phyloP scores from a whole-genome alignment of 176 grass and related monocot genomes.

The Zoysia japonica region DNA sequence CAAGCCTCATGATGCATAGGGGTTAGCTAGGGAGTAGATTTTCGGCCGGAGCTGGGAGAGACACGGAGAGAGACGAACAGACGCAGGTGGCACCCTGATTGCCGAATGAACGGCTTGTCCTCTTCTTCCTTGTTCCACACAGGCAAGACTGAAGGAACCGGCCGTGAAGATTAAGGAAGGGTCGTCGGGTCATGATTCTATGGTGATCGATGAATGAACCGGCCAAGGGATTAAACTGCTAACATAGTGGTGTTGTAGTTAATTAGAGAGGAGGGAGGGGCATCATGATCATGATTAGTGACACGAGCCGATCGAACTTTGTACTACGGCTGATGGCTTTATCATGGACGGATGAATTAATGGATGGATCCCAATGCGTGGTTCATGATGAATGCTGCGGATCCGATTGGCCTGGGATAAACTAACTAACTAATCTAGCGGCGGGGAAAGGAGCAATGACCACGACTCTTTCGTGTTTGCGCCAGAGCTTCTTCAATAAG shows the following conservation, averaged over 20 bases:
- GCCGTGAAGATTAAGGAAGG: not conserved
- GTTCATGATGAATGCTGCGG: constrained; percentile 10
- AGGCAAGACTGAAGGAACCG: too few species aligned
- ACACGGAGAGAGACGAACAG: not conserved
- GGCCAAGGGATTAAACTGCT: not conserved
- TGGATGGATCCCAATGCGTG: constrained; percentile 39
- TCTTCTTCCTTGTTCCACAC: not conserved
- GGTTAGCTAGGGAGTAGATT: not conserved
- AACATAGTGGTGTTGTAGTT: not conserved
- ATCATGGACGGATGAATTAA: too few species aligned
- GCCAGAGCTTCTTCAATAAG: too few species aligned
- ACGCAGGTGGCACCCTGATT: constrained; percentile 23
- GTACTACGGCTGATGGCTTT: constrained; percentile 40
- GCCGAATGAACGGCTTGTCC: constrained; percentile 32
- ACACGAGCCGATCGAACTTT: constrained; percentile 26
- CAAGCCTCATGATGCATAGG: constrained; percentile 4
- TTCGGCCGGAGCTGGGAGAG: not conserved
- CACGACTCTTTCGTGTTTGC: not conserved
- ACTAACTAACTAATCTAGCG: not conserved
- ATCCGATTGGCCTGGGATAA: not conserved
- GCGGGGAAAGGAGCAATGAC: not conserved
- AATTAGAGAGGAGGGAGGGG: not conserved
- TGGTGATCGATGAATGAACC: not conserved
- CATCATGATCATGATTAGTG: constrained; percentile 35
- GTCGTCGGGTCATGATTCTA: not conserved